Evolutionary conservation across 208 protist genomes (phyloP).

Genomic region (Leptomonas pyrrhocoris): DNA sequence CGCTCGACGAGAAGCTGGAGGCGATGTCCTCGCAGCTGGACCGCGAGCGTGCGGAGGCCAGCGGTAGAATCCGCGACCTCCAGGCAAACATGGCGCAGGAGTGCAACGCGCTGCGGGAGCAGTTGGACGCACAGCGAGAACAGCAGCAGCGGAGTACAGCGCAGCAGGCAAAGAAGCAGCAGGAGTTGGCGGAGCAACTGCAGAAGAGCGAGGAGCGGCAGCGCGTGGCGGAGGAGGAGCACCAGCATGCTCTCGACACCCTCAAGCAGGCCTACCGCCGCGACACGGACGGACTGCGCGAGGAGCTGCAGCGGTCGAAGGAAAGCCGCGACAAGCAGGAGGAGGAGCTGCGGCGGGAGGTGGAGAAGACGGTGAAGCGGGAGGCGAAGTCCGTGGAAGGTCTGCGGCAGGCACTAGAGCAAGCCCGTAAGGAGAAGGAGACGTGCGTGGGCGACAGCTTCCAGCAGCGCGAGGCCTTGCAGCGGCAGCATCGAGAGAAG

Average conservation of each 20-base stretch:
- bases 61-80: constrained; percentile 49
- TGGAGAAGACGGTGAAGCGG: constrained; percentile 48
- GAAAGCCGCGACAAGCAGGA: constrained; percentile 39
- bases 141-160: constrained; percentile 44
- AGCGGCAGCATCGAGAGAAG: constrained; percentile 62
- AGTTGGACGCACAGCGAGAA: constrained; percentile 51
- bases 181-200: constrained; percentile 64
- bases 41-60: constrained; percentile 47
- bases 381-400: constrained; percentile 56
- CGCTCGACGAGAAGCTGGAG: constrained; percentile 44
- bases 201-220: constrained; percentile 50
- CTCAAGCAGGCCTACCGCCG: constrained; percentile 56
- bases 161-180: constrained; percentile 39
- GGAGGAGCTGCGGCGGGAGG: constrained; percentile 42
- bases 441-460: constrained; percentile 40
- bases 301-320: constrained; percentile 45
- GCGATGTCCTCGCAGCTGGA: constrained; percentile 41
- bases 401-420: constrained; percentile 63
- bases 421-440: constrained; percentile 66
- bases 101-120: constrained; percentile 43
- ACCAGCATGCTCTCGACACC: constrained; percentile 41
- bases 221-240: constrained; percentile 49
- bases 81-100: constrained; percentile 44
- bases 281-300: constrained; percentile 46
- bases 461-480: constrained; percentile 54